Conservation (phyloP, 1,284 basidiomycete genomes). For the Singerocomus inundabilis region DNA sequence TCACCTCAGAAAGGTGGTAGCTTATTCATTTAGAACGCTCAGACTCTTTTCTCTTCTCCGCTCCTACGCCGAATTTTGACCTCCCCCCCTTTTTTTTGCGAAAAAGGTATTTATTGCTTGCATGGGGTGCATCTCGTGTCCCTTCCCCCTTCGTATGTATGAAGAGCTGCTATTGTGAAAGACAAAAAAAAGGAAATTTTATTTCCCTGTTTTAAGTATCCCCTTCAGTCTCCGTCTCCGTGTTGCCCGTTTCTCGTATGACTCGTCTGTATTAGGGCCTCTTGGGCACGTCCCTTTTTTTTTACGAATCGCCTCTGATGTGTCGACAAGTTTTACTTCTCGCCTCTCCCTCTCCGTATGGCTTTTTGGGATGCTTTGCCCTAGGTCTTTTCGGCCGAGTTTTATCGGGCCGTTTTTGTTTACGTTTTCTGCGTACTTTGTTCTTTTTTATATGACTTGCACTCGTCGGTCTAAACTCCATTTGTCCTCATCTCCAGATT, state of each 20-base stretch:
- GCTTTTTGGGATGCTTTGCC: too few species aligned
- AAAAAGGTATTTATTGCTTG: slow-evolving; percentile 4
- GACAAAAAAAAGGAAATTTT: slow-evolving; percentile 1
- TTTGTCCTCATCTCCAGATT: too few species aligned
- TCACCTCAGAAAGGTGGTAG: slow-evolving; percentile 6
- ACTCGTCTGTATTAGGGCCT: background rate
- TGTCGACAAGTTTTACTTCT: background rate
- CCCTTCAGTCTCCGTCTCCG: background rate
- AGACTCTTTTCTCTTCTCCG: background rate
- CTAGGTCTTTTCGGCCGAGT: too few species aligned
- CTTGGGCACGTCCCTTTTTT: background rate
- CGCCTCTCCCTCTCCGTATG: too few species aligned
- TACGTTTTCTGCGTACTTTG: too few species aligned
- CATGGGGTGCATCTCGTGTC: background rate
- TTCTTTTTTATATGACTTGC: too few species aligned
- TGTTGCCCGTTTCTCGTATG: too few species aligned
- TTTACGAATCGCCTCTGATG: background rate
- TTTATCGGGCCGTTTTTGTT: too few species aligned
- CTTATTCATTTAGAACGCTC: slow-evolving; percentile 1
- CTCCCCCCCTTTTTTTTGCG: background rate
- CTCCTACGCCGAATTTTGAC: background rate
- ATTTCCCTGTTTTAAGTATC: background rate
- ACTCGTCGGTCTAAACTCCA: too few species aligned
- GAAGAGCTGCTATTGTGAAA: background rate
- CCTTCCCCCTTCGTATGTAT: too few species aligned